These are phyloP conservation scores for Monilinia laxa DNA, from an alignment of 2,329 filamentous ascomycete genomes.

Conservation along the genomic window DNA sequence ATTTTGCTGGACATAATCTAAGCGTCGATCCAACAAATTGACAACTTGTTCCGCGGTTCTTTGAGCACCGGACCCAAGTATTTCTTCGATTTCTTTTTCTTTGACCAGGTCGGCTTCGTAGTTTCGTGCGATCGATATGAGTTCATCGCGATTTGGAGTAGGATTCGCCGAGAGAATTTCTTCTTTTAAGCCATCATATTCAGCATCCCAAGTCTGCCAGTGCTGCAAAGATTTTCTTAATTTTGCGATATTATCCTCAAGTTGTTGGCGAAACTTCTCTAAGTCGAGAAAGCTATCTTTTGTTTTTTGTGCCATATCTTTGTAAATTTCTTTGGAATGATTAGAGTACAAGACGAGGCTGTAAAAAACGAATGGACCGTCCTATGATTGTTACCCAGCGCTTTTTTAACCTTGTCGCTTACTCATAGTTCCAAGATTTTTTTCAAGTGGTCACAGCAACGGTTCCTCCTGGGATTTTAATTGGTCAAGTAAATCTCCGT, in stretches of 20 bases:
- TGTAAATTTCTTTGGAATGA: neutral
- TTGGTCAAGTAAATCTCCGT: neutral
- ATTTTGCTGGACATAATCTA: constrained; percentile 89
- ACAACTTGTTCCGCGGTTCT: constrained; percentile 63
- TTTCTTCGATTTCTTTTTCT: constrained; percentile 54
- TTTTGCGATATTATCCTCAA: constrained; percentile 74
- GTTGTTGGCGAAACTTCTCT: constrained; percentile 70
- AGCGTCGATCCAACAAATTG: constrained; percentile 67
- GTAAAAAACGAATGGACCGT: neutral
- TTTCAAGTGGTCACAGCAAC: neutral
- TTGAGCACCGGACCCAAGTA: constrained; percentile 45
- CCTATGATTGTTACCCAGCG: neutral
- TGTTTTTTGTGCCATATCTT: constrained; percentile 34
- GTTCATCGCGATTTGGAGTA: constrained; percentile 49
- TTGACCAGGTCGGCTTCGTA: constrained; percentile 62
- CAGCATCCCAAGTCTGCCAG: constrained; percentile 88
- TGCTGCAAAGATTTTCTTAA: constrained; percentile 75
- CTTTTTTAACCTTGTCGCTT: neutral
- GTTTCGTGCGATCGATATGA: constrained; percentile 52
- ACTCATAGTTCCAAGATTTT: neutral
- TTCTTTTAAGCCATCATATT: constrained; percentile 87
- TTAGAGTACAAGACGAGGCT: neutral
- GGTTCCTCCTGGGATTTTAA: neutral
- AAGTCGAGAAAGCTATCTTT: constrained; percentile 58
- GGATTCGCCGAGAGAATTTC: constrained; percentile 58